Evolutionary conservation across 306 rosid genomes (phyloP).

Genomic region (Dalbergia oliveri): DNA sequence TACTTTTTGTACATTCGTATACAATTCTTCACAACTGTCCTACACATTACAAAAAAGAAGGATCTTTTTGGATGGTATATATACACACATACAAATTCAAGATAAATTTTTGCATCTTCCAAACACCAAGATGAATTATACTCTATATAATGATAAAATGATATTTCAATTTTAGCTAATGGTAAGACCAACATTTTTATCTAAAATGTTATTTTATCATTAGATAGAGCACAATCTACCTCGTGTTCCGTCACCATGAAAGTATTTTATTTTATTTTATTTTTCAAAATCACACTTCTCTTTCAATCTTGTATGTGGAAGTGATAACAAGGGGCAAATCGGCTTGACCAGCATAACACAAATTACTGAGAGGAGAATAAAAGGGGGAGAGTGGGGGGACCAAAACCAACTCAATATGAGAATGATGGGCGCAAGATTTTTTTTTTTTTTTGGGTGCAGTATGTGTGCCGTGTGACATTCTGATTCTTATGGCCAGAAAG

Average conservation of each 20-base stretch:
- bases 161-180: too few relatives aligned
- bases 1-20: constrained; percentile 39
- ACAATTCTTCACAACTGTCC: constrained; percentile 48
- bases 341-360: constrained; percentile 12
- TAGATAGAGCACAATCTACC: too few relatives aligned
- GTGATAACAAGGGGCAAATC: background rate
- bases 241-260: too few relatives aligned
- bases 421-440: constrained; percentile 51
- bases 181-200: too few relatives aligned
- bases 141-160: too few relatives aligned
- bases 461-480: constrained; percentile 31
- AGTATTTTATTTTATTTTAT: too few relatives aligned
- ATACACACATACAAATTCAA: too few relatives aligned
- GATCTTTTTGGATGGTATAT: constrained; percentile 6
- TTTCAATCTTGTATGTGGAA: background rate
- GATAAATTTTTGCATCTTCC: too few relatives aligned
- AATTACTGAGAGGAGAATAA: constrained; percentile 48
- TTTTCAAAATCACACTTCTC: constrained; percentile 9
- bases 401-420: constrained; percentile 62
- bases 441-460: constrained; percentile 18
- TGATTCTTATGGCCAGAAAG: constrained; percentile 44
- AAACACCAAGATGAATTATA: too few relatives aligned
- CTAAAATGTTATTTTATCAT: too few relatives aligned
- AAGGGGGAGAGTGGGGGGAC: constrained; percentile 50
- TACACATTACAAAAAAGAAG: constrained; percentile 22